These are phyloP conservation scores for Trichocomaceae sp. DNA, from an alignment of 2,329 filamentous ascomycete genomes.

Conservation along the genomic window DNA sequence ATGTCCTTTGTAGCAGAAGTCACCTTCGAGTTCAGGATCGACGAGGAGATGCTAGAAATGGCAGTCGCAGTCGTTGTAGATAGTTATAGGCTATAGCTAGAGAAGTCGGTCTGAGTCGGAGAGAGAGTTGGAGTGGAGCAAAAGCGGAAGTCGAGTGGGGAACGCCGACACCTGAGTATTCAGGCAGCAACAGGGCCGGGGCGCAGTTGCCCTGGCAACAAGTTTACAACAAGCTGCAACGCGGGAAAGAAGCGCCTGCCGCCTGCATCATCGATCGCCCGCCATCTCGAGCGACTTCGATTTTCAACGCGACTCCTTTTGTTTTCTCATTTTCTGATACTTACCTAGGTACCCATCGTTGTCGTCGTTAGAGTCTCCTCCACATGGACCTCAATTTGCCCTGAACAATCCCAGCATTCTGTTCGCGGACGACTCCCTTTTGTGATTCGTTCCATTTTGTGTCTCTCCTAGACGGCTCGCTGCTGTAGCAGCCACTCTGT, in stretches of 20 bases:
- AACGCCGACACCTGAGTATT: neutral
- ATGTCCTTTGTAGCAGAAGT: neutral
- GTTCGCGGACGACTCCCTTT: neutral
- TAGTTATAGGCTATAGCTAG: no score
- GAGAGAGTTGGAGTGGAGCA: no score
- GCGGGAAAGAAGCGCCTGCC: constrained; percentile 3
- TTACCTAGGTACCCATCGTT: no score
- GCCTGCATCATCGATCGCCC: neutral
- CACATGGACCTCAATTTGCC: constrained; percentile 5
- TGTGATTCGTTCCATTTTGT: constrained; percentile 9
- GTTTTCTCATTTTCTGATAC: neutral
- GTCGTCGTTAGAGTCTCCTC: no score
- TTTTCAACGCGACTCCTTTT: neutral
- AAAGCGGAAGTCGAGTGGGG: neutral
- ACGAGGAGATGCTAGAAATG: no score
- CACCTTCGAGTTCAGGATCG: no score
- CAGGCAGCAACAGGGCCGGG: constrained; percentile 1
- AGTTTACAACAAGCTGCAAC: no score
- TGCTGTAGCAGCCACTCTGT: constrained; percentile 10
- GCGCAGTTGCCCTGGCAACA: constrained; percentile 29
- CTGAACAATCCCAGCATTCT: neutral
- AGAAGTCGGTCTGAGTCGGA: no score
- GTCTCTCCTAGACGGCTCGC: constrained; percentile 5
- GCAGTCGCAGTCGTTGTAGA: no score
- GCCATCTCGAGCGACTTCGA: no score